Base-by-base conservation (phyloP, 2,329 filamentous ascomycete species). In the Exserohilum rostratum region DNA sequence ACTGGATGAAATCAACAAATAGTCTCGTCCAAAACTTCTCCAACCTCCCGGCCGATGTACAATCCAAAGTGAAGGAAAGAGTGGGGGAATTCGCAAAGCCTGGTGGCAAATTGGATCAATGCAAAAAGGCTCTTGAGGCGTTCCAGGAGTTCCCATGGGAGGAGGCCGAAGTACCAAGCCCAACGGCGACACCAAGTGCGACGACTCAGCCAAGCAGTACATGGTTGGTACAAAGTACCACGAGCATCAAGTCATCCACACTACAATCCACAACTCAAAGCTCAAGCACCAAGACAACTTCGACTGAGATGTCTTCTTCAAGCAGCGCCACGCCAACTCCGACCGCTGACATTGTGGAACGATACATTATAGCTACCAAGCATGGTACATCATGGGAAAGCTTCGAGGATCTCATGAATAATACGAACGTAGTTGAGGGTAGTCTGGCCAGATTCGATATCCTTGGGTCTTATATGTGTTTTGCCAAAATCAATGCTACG, bases 121-220 rank as follows among this genome's bases (percentile, higher is more conserved):
- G 53, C 20, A 34, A 22, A 11, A 29, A 35, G 2, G 58, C 59
- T 5, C 15, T 62, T 34, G 48, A 58, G 18, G 44, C 43, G 15
- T 57, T 60, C n/a, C 29, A 34, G 29, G 52, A 64, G 6, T 62
- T 62, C 43, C 56, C 54, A 13, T 64, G 56, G 61, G 49, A 58
- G 13, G 30, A 43, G 18, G 27, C 27, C 1, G 55, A 59, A 25
- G n/a, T 45, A 40, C 50, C 53, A 3, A 52, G 30, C n/a, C 18
- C 22, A 15, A 30, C 30, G 11, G 38, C 6, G 6, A n/a, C 31
- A 1, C 15, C 34, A 30, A 50, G 12, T 29, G 20, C 42, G 22
- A 45, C 31, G 17, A 29, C 13, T 9, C n/a, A 31, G 20, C 6
- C 22, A 7, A 31, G 15, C 15, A 15, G 37, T 12, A 38, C 25